Conservation (phyloP, 2,329 filamentous ascomycete genomes). For the Lachnellula subtilissima region DNA sequence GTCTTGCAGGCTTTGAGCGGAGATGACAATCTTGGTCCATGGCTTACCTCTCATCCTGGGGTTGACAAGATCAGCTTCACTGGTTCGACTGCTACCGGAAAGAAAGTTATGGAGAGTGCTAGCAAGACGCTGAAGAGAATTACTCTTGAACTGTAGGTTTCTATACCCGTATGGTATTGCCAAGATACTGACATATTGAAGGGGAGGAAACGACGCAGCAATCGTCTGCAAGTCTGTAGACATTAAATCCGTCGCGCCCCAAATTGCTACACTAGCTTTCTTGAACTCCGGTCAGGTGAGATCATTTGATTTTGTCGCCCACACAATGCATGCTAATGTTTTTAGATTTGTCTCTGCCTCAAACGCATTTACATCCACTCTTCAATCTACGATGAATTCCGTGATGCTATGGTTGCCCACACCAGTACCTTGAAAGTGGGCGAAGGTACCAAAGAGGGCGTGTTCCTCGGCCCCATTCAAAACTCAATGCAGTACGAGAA, state of each 20-base stretch:
- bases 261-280: conserved; percentile 44
- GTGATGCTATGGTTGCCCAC: conserved; percentile 40
- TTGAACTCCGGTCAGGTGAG: conserved; percentile 45
- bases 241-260: conserved; percentile 38
- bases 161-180: background rate
- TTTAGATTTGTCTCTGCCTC: conserved; percentile 43
- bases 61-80: conserved; percentile 55
- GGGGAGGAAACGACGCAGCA: conserved; percentile 49
- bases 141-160: conserved; percentile 41
- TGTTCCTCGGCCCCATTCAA: conserved; percentile 51
- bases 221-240: conserved; percentile 50
- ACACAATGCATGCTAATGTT: background rate
- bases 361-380: conserved; percentile 59
- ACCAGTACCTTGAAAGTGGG: conserved; percentile 37
- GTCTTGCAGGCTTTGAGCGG: conserved; percentile 51
- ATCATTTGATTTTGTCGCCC: background rate
- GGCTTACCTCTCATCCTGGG: conserved; percentile 46
- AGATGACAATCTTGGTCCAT: conserved; percentile 47
- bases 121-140: conserved; percentile 47
- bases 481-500: conserved; percentile 61
- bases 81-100: conserved; percentile 46
- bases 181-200: background rate
- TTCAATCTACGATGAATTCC: conserved; percentile 51
- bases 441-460: conserved; percentile 32
- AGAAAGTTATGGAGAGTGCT: conserved; percentile 44